phyloP scores from a whole-genome alignment of 768 basidiomycete species.

The Calocera cornea region DNA sequence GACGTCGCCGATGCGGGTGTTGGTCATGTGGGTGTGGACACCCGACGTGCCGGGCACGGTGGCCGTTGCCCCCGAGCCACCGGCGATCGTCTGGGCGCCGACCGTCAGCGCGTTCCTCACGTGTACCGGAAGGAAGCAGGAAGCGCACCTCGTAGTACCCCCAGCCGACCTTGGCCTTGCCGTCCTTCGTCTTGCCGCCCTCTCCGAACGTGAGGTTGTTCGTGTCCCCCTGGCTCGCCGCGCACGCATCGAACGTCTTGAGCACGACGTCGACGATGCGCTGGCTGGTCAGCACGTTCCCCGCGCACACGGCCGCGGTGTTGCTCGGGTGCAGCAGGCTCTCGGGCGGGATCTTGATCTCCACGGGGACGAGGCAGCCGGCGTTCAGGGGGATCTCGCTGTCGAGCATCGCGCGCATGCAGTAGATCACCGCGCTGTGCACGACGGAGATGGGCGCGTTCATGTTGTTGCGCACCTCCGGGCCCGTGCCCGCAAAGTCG shows the following conservation, averaged over 20 bases:
- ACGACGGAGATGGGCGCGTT: conserved; percentile 78
- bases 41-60: conserved; percentile 86
- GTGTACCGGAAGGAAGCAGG: neutral
- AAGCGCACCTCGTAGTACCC: conserved; percentile 66
- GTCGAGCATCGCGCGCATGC: conserved; percentile 76
- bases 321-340: conserved; percentile 68
- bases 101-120: neutral
- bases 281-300: conserved; percentile 83
- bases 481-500: conserved; percentile 46
- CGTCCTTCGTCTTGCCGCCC: conserved; percentile 75
- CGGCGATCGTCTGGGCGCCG: conserved; percentile 64
- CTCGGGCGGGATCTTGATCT: conserved; percentile 65
- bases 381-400: conserved; percentile 85
- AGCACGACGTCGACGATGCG: conserved; percentile 90
- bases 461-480: conserved; percentile 51
- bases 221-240: conserved; percentile 87
- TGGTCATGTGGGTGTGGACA: conserved; percentile 87
- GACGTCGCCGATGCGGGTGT: conserved; percentile 84
- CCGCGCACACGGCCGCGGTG: conserved; percentile 84
- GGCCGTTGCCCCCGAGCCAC: conserved; percentile 83
- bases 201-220: conserved; percentile 86
- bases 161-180: conserved; percentile 65
- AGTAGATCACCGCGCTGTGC: conserved; percentile 79
- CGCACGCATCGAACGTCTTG: conserved; percentile 81
- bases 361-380: conserved; percentile 78